Evolutionary conservation across 2,329 filamentous ascomycete species (phyloP), one percentile per base, ranked within the genome.

Genomic region (Xylaria sp.): DNA sequence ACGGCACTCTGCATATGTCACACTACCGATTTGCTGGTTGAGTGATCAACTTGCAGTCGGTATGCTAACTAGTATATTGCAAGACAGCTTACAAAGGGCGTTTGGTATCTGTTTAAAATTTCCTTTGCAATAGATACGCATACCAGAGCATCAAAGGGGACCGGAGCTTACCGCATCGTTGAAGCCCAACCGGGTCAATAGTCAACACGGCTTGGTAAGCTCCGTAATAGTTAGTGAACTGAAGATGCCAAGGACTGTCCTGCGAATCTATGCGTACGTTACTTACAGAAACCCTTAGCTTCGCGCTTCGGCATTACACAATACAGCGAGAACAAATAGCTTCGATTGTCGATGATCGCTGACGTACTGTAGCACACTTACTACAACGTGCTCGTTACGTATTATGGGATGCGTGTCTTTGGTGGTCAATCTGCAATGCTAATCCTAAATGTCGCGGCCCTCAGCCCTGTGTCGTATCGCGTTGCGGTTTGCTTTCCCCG

Each of bases 271-370:
- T 46, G 9, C 10, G 6, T 10, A 33, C 9, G 33, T 9, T 6
- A 38, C 20, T 20, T 23, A 20, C 4, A 33, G 40, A 42, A 23
- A 28, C 54, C 23, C 58, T 44, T 66, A 62, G 66, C 66, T 59
- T 68, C 66, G 66, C 66, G 63, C 58, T 62, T 68, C 66, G 66
- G 66, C 66, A 44, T 68, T 42, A 42, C 38, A 36, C 13, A 28
- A 20, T 51, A 48, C 20, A 13, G 62, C 63, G 66, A 62, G 58
- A 42, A 36, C 49, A 26, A 58, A 40, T 48, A 20, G 42, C 20
- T 46, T 26, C 40, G 23, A 38, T 51, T 49, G 56, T 64, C 40
- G 23, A 33, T 33, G 20, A 31, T 31, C 17, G 40, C 9, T n/a
- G 7, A 51, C 17, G 31, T 33, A 33, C 33, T 33, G 33, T 13